These are phyloP conservation scores for Sarocladium kiliense DNA, from an alignment of 2,329 filamentous ascomycete species.

Conservation along the genomic window DNA sequence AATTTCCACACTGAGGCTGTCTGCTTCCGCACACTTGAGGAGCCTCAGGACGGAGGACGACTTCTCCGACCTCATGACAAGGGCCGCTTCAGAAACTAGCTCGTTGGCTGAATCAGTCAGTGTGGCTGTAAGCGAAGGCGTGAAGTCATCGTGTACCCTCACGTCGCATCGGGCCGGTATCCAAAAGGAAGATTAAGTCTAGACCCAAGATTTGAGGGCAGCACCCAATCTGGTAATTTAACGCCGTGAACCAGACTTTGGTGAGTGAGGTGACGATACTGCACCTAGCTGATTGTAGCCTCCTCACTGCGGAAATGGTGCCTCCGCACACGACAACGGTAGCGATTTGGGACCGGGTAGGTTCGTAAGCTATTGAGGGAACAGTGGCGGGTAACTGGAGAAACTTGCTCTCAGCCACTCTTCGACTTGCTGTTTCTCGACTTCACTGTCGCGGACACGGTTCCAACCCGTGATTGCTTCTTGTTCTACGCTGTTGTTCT, in stretches of 20 bases:
- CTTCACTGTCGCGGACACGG: too few relatives aligned
- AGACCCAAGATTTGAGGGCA: constrained; percentile 1
- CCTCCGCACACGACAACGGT: neutral
- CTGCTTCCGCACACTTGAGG: neutral
- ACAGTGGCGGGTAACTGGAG: too few relatives aligned
- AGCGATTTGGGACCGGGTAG: neutral
- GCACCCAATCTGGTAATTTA: neutral
- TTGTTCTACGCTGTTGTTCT: neutral
- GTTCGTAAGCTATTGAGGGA: neutral
- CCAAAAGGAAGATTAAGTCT: neutral
- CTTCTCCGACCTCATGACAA: too few relatives aligned
- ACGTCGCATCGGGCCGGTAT: neutral
- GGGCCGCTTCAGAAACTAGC: too few relatives aligned
- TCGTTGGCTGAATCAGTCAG: too few relatives aligned
- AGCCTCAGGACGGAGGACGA: neutral
- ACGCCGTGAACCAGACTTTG: neutral
- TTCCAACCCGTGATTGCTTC: too few relatives aligned
- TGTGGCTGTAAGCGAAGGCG: too few relatives aligned
- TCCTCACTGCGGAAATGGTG: neutral
- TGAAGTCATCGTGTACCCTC: neutral
- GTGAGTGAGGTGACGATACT: neutral
- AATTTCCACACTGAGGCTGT: neutral
- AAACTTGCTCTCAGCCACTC: too few relatives aligned
- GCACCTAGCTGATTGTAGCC: neutral
- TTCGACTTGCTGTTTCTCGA: too few relatives aligned